A percentile compares a stretch with the other conserved stretches of the same genome.
phyloP scores from a whole-genome alignment of 768 basidiomycete species.

The Rhodotorula kratochvilovae region DNA sequence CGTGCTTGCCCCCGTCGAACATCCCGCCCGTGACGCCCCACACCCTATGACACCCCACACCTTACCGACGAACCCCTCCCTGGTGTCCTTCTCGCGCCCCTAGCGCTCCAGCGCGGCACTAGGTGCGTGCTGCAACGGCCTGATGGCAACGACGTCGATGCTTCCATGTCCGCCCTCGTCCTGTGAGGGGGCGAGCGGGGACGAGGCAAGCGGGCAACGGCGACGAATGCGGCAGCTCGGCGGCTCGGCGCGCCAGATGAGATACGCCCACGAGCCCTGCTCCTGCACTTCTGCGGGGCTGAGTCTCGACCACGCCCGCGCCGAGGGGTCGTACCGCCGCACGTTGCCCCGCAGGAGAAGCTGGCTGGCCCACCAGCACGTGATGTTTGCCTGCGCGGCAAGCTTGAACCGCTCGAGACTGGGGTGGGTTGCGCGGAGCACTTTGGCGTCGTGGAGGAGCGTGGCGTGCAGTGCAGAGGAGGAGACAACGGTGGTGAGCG shows the following conservation, averaged over 20 bases:
- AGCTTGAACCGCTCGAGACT: constrained; percentile 80
- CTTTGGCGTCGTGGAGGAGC: constrained; percentile 67
- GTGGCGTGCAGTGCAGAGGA: constrained; percentile 81
- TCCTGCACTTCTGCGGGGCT: too few species aligned
- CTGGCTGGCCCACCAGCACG: constrained; percentile 63
- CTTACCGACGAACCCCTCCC: constrained; percentile 57
- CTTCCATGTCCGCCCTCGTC: constrained; percentile 16
- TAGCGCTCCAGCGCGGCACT: constrained; percentile 39
- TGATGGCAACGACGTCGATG: constrained; percentile 68
- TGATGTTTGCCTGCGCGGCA: too few species aligned
- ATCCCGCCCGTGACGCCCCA: constrained; percentile 60
- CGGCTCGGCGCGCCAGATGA: constrained; percentile 73
- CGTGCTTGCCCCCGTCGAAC: constrained; percentile 71
- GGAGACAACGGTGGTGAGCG: constrained; percentile 72
- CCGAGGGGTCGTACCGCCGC: constrained; percentile 60
- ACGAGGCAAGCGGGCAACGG: constrained; percentile 52
- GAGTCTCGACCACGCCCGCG: constrained; percentile 56
- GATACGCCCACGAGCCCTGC: constrained; percentile 82
- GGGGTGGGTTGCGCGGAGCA: constrained; percentile 63
- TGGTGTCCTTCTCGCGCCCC: constrained; percentile 51
- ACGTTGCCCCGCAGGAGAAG: constrained; percentile 57
- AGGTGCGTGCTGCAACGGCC: constrained; percentile 63
- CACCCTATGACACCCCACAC: too few species aligned
- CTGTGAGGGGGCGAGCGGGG: constrained; percentile 48
- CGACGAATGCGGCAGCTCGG: constrained; percentile 71